Evolutionary conservation across 2,329 filamentous ascomycete species (phyloP).

Genomic region (Aspergillus ibericus): DNA sequence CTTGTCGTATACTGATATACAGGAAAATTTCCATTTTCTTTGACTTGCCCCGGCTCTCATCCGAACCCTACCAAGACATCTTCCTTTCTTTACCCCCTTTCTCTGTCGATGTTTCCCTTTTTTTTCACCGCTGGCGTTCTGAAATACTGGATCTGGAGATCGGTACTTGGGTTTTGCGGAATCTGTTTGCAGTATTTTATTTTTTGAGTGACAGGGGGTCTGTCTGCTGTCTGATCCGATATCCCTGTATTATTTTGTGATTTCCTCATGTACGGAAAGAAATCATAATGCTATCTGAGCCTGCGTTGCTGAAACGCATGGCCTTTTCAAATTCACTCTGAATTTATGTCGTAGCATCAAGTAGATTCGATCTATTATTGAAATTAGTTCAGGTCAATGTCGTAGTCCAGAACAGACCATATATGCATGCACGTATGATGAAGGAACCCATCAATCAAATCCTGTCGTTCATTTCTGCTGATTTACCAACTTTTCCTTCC

Average conservation of each 20-base stretch:
- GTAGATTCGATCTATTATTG: background rate
- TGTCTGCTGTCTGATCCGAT: constrained; percentile 14
- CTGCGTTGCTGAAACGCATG: constrained; percentile 12
- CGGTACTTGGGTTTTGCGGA: constrained; percentile 27
- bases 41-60: constrained; percentile 12
- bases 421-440: background rate
- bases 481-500: background rate
- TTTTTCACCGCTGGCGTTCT: constrained; percentile 33
- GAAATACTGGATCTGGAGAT: constrained; percentile 36
- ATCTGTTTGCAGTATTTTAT: constrained; percentile 3
- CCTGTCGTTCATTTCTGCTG: background rate
- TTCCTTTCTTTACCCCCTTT: constrained; percentile 14
- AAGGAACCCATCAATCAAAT: background rate
- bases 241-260: constrained; percentile 14
- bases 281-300: constrained; percentile 20
- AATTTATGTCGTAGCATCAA: background rate
- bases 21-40: constrained; percentile 17
- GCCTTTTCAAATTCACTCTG: background rate
- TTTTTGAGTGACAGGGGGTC: constrained; percentile 11
- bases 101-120: constrained; percentile 10
- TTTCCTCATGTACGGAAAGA: constrained; percentile 13
- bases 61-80: constrained; percentile 19
- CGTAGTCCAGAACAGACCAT: background rate
- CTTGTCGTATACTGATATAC: constrained; percentile 25
- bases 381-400: background rate